Evolutionary conservation across 306 rosid species (phyloP).

Genomic region (Cicer judaicum): DNA sequence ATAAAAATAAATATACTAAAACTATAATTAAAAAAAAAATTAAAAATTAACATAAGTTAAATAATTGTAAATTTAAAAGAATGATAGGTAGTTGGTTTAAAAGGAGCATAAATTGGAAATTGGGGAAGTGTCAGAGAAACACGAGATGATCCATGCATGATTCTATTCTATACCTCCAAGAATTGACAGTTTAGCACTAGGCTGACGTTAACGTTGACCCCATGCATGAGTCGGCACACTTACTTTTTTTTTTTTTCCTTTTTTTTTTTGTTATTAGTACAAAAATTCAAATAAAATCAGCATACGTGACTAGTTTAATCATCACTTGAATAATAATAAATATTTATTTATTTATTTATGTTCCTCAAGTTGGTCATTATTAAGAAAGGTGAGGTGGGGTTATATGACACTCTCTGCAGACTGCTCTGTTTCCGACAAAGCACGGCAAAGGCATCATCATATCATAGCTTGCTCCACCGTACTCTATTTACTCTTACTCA

Average conservation of each 20-base stretch:
- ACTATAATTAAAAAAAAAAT: too few relatives aligned
- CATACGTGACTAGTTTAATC: constrained; percentile 26
- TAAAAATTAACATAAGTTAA: too few relatives aligned
- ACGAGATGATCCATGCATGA: constrained; percentile 23
- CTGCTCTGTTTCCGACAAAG: constrained; percentile 40
- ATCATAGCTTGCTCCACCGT: constrained; percentile 7
- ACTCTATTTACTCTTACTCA: neutral
- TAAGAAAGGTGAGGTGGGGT: constrained; percentile 24
- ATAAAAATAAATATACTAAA: too few relatives aligned
- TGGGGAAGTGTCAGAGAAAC: constrained; percentile 6
- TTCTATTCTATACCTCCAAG: constrained; percentile 27
- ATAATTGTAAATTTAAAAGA: neutral
- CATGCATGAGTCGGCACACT: neutral
- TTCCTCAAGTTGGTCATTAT: constrained; percentile 31
- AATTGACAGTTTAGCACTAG: constrained; percentile 49
- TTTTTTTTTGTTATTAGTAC: constrained; percentile 6
- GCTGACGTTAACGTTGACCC: constrained; percentile 54
- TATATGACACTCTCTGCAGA: constrained; percentile 5
- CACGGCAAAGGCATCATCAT: neutral
- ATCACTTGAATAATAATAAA: constrained; percentile 7
- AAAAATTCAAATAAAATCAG: constrained; percentile 35
- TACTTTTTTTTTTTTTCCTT: constrained; percentile 22
- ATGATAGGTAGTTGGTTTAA: neutral
- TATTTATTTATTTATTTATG: neutral
- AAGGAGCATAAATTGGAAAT: too few relatives aligned